phyloP scores from a whole-genome alignment of 495 filamentous ascomycete genomes.

The Penicillium angulare region DNA sequence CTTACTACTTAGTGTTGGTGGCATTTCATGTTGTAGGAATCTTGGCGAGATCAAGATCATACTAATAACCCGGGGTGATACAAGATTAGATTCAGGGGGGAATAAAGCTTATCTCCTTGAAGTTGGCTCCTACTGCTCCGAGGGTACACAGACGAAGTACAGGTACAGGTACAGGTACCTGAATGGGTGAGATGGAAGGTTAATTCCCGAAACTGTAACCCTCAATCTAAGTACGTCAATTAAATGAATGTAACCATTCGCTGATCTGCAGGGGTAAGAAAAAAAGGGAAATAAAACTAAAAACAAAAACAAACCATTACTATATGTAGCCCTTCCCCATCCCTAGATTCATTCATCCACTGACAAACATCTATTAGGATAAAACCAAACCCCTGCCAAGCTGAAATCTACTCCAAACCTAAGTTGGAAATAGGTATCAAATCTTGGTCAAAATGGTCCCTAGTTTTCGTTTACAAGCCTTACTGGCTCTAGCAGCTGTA shows the following conservation, averaged over 20 bases:
- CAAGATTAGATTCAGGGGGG: background rate
- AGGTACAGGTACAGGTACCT: too few relatives aligned
- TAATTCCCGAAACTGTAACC: background rate
- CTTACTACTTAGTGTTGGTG: too few relatives aligned
- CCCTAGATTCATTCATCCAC: background rate
- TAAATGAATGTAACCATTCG: constrained; percentile 14
- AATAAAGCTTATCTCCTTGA: background rate
- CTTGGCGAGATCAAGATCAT: too few relatives aligned
- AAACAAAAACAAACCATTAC: background rate
- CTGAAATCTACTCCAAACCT: background rate
- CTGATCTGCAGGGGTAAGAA: constrained; percentile 8
- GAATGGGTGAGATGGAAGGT: background rate
- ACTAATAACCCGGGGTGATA: too few relatives aligned
- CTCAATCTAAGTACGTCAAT: background rate
- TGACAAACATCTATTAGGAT: too few relatives aligned
- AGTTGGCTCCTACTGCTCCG: too few relatives aligned
- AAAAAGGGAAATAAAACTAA: background rate
- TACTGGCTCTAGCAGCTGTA: constrained; percentile 9
- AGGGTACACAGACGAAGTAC: too few relatives aligned
- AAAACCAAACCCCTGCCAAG: too few relatives aligned
- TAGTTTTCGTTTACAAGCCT: constrained; percentile 1
- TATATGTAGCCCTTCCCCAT: background rate
- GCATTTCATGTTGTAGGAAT: too few relatives aligned
- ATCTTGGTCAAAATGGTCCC: constrained; percentile 6
- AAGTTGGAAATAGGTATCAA: background rate